Percentiles rank a stretch among this genome's conserved stretches.
Evolutionary conservation across 257 asterid species (phyloP).

Genomic region (Cinchona pubescens): DNA sequence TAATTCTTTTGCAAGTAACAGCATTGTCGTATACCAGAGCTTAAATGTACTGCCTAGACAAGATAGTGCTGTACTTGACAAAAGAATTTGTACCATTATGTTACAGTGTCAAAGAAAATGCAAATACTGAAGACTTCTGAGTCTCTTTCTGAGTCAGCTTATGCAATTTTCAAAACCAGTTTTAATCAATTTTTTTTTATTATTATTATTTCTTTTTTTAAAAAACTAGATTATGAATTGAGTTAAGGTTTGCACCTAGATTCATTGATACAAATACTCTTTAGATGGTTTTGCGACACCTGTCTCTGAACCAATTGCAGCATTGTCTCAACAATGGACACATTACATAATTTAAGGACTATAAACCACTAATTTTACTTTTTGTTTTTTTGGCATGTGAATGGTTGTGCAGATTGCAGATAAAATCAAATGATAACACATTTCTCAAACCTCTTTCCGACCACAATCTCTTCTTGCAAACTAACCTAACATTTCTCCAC

Average conservation of each 20-base stretch:
- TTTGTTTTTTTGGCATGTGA: neutral
- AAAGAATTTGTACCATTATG: constrained; percentile 13
- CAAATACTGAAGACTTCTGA: neutral
- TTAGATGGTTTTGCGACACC: too few species aligned
- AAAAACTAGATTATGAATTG: too few species aligned
- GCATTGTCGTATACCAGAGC: too few species aligned
- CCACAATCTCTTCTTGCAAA: constrained; percentile 1
- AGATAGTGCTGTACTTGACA: neutral
- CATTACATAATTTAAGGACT: neutral
- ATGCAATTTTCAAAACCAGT: neutral
- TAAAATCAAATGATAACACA: too few species aligned
- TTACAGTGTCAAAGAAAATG: neutral
- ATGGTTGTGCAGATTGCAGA: neutral
- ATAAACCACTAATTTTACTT: neutral
- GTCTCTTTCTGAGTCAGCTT: too few species aligned
- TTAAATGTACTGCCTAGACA: neutral
- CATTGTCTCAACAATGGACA: neutral
- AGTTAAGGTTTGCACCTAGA: neutral
- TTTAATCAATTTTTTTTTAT: too few species aligned
- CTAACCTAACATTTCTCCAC: constrained; percentile 15
- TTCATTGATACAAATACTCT: neutral
- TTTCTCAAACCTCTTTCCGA: too few species aligned
- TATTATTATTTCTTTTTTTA: too few species aligned
- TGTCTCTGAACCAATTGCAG: too few species aligned
- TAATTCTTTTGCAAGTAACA: constrained; percentile 4